A percentile compares a stretch with the other conserved stretches of the same genome.
Conservation (phyloP, 345 rosid genomes). For the Ricinus communis region DNA sequence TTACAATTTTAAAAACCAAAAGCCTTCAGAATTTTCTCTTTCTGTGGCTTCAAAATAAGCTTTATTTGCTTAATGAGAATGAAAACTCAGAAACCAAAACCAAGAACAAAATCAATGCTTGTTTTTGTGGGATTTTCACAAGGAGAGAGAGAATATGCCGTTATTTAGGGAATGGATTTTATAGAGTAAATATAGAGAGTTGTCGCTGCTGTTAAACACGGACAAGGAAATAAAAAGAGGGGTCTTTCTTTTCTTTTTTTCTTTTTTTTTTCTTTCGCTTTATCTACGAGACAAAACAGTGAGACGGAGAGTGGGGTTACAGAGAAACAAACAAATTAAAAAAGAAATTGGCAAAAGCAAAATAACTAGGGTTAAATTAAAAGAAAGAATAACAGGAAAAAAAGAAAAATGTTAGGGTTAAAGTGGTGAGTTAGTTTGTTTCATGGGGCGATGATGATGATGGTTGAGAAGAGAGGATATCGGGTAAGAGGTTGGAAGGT, state of each 20-base stretch:
- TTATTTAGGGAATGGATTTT: constrained; percentile 3
- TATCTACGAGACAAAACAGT: constrained; percentile 2
- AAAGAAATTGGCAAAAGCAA: no score
- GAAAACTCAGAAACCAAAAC: not conserved
- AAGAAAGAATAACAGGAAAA: not conserved
- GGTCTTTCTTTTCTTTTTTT: no score
- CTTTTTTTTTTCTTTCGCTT: not conserved
- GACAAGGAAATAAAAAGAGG: no score
- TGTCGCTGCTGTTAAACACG: not conserved
- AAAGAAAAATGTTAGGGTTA: not conserved
- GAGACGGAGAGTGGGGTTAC: not conserved
- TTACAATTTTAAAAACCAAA: not conserved
- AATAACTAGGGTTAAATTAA: not conserved
- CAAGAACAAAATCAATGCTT: not conserved
- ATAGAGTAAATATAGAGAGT: not conserved
- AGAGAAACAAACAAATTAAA: no score
- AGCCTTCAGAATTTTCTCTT: not conserved
- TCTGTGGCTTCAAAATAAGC: not conserved
- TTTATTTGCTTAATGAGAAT: not conserved
- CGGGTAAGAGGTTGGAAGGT: not conserved
- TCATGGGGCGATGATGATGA: no score
- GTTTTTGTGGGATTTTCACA: not conserved
- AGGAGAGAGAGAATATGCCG: constrained; percentile 13
- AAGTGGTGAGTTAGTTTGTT: not conserved
- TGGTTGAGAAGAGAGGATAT: not conserved